Conservation (phyloP, 2,329 filamentous ascomycete genomes). For the Curvularia lunata region DNA sequence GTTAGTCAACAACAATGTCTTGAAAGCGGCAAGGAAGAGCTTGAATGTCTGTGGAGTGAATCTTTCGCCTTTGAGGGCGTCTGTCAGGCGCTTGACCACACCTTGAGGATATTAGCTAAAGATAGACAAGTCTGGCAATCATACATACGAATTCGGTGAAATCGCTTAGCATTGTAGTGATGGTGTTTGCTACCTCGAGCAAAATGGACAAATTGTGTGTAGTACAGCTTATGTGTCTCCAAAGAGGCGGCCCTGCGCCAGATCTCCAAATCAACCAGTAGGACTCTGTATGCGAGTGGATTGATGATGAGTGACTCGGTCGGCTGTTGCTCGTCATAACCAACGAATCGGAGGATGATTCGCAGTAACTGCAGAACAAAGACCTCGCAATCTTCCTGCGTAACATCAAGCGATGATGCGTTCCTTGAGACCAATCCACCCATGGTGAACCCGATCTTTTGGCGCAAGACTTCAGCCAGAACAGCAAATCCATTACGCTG, state of each 20-base stretch:
- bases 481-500: slow-evolving; percentile 93
- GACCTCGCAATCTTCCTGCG: slow-evolving; percentile 54
- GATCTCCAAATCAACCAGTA: slow-evolving; percentile 90
- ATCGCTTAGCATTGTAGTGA: slow-evolving; percentile 85
- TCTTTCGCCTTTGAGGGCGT: slow-evolving; percentile 85
- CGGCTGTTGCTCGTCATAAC: slow-evolving; percentile 80
- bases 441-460: slow-evolving; percentile 70
- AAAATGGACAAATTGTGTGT: slow-evolving; percentile 88
- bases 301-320: slow-evolving; percentile 94
- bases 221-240: slow-evolving; percentile 85
- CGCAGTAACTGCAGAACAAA: slow-evolving; percentile 70
- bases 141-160: slow-evolving; percentile 85
- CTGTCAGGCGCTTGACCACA: slow-evolving; percentile 86
- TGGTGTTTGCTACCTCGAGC: slow-evolving; percentile 89
- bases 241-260: slow-evolving; percentile 79
- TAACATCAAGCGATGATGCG: slow-evolving; percentile 44
- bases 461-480: slow-evolving; percentile 79
- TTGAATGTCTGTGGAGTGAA: slow-evolving; percentile 74
- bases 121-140: not conserved
- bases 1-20: slow-evolving; percentile 78
- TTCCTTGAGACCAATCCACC: slow-evolving; percentile 58
- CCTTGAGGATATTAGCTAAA: slow-evolving; percentile 58
- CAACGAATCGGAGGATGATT: slow-evolving; percentile 82
- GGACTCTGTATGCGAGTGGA: slow-evolving; percentile 87
- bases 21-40: slow-evolving; percentile 79